A percentile compares a stretch with the other conserved stretches of the same genome.
Conservation (phyloP, 257 asterid species). For the Solanum dulcamara region DNA sequence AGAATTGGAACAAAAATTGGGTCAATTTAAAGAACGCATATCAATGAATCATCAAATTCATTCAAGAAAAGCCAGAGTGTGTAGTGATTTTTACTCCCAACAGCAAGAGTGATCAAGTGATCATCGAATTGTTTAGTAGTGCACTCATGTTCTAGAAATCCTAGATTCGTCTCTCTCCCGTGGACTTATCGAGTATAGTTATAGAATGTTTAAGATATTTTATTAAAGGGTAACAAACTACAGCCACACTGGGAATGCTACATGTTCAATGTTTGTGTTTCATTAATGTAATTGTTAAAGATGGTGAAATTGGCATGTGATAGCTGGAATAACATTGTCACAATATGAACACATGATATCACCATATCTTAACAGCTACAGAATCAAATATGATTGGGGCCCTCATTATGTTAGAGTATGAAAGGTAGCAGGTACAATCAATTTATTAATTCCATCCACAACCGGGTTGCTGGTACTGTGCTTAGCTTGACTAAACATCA, state of each 20-base stretch:
- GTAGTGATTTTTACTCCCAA: too few species aligned
- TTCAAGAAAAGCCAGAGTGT: too few species aligned
- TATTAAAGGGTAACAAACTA: too few species aligned
- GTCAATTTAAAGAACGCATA: too few species aligned
- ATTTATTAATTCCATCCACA: not conserved
- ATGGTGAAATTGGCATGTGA: not conserved
- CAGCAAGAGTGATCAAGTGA: too few species aligned
- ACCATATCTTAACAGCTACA: not conserved
- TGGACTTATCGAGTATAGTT: too few species aligned
- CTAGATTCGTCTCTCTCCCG: too few species aligned
- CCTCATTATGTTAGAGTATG: not conserved
- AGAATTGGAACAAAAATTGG: too few species aligned
- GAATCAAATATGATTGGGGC: not conserved
- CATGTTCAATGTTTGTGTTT: not conserved
- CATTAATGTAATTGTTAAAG: not conserved
- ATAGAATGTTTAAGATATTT: too few species aligned
- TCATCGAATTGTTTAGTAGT: too few species aligned
- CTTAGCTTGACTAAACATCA: not conserved
- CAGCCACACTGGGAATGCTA: not conserved
- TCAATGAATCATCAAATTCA: too few species aligned
- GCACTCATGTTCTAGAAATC: too few species aligned
- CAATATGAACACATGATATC: not conserved
- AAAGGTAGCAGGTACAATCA: not conserved
- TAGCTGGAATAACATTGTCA: not conserved
- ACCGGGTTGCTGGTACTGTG: not conserved